Evolutionary conservation across 78 protist genomes (phyloP).

Genomic region (Isochrysis galbana): DNA sequence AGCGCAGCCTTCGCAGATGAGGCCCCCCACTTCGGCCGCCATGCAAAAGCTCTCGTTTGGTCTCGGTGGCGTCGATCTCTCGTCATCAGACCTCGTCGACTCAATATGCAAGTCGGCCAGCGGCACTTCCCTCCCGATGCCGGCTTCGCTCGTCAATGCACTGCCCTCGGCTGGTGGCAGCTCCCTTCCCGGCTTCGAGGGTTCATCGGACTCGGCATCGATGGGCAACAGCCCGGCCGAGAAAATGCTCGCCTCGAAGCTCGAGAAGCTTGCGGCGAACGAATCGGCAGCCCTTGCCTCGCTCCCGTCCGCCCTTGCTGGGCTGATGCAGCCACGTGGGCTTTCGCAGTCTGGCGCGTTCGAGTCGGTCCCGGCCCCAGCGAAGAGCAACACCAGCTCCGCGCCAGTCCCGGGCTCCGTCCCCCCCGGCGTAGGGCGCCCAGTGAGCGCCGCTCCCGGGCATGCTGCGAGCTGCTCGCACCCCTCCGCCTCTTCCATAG

Average conservation of each 20-base stretch:
- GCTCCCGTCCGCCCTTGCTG: not conserved
- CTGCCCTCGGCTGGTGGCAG: not conserved
- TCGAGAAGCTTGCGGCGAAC: not conserved
- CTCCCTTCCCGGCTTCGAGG: not conserved
- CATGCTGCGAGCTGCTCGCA: no score
- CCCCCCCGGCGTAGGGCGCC: no score
- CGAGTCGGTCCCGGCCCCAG: no score
- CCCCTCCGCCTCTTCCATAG: no score
- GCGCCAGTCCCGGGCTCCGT: no score
- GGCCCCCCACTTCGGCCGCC: not conserved
- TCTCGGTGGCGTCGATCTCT: not conserved
- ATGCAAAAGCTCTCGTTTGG: not conserved
- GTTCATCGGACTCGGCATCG: not conserved
- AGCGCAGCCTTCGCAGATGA: no score
- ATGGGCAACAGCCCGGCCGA: not conserved
- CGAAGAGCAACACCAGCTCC: no score
- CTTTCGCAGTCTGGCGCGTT: no score
- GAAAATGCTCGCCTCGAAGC: not conserved
- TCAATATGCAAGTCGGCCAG: not conserved
- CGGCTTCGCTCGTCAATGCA: not conserved
- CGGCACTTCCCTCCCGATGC: not conserved
- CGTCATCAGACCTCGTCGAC: not conserved
- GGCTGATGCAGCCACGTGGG: not conserved
- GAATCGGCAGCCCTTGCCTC: not conserved
- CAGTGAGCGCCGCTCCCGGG: no score